Evolutionary conservation across 192 early-diverging fungal genomes (phyloP), one percentile per base, ranked within the genome.

Genomic region (Thoreauomyces humboldtii): DNA sequence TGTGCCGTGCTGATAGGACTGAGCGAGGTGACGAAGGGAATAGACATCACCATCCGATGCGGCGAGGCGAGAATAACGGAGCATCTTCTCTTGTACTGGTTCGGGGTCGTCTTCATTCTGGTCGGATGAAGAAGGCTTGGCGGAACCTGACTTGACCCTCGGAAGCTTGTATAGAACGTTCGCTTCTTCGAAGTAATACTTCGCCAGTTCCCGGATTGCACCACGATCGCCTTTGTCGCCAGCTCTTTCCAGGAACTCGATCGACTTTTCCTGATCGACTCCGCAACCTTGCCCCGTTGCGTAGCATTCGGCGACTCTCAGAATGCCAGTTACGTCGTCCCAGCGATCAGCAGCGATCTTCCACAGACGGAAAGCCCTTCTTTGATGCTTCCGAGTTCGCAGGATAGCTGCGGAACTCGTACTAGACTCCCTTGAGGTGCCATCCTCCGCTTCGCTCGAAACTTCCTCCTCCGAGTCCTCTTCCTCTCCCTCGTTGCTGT

Each of bases 251-350:
- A 21, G 36, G 34, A 33, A 63, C 48, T 31, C 28, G 21, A 54
- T 46, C 38, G 61, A 24, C 36, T 54, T 53, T 2, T 14, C 24
- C 45, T 33, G 15, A 35, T 63, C 33, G 15, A 21, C 45, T 32
- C 21, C 19, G 15, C 5, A 15, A 15, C 46, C 61, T 53, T 63
- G 24, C 17, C 61, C 61, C 19, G 25, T 53, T 17, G 48, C 21
- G 27, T 55, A 63, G 34, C 61, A 63, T 17, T 63, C 24, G n/a
- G 61, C 61, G 2, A 63, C 61, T 19, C 34, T 53, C n/a, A 19
- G 14, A 17, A 63, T 63, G 22, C 47, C n/a, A 0, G n/a, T 15
- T 2, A 63, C 17, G 34, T 63, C 61, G 12, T 33, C 24, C n/a
- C 21, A 11, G 17, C 33, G 46, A 34, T 63, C 32, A 15, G 61